These are phyloP conservation scores for Camellia lanceoleosa DNA, from an alignment of 148 eudicot genomes.

Conservation along the genomic window DNA sequence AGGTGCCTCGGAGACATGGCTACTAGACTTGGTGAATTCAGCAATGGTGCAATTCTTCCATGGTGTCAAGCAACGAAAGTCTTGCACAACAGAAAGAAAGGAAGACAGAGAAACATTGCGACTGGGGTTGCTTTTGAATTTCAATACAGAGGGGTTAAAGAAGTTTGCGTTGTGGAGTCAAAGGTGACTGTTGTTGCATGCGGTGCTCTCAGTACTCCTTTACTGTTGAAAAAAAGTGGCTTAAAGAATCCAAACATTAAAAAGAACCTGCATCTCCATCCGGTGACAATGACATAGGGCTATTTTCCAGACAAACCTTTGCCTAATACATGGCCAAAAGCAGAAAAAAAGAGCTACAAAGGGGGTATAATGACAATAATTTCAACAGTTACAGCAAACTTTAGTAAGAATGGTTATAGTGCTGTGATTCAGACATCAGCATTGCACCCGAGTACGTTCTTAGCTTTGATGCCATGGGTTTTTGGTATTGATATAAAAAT, in stretches of 20 bases:
- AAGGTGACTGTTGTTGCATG: constrained; percentile 56
- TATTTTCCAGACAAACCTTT: constrained; percentile 42
- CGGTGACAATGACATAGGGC: constrained; percentile 76
- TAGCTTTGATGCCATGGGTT: constrained; percentile 55
- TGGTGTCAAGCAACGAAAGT: constrained; percentile 46
- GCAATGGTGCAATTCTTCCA: constrained; percentile 53
- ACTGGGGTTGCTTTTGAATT: constrained; percentile 50
- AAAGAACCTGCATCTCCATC: constrained; percentile 62
- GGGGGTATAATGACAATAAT: constrained; percentile 75
- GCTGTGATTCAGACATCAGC: constrained; percentile 69
- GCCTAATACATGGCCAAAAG: constrained; percentile 30
- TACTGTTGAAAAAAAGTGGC: constrained; percentile 51
- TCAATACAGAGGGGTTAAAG: constrained; percentile 23
- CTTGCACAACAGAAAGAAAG: constrained; percentile 24
- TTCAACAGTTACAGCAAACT: constrained; percentile 43
- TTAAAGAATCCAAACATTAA: constrained; percentile 63
- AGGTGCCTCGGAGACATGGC: constrained; percentile 74
- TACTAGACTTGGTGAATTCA: constrained; percentile 61
- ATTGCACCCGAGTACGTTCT: constrained; percentile 66
- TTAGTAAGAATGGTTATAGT: constrained; percentile 36
- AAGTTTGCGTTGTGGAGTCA: constrained; percentile 44
- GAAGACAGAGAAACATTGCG: constrained; percentile 28
- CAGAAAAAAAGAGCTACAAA: constrained; percentile 56
- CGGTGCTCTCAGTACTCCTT: constrained; percentile 68
- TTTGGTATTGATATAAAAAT: constrained; percentile 48